Base-by-base conservation (phyloP, 2,329 filamentous ascomycete species). In the Myriosclerotinia duriaeana region DNA sequence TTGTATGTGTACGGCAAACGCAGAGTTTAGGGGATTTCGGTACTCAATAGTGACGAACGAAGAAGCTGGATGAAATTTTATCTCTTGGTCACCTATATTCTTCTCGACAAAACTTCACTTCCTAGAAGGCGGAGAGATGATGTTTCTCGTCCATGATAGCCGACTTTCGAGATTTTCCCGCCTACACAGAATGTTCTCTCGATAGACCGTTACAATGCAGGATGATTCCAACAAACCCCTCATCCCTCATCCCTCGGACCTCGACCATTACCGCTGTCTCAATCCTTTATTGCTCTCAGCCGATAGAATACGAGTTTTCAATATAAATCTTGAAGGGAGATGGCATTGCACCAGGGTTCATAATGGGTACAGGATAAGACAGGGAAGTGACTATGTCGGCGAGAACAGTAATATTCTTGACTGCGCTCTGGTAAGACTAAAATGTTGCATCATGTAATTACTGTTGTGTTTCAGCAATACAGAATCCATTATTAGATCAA, bases 211-310 rank as follows among this genome's bases (percentile, higher is more conserved):
- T n/a, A n/a, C 44, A 30, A 50, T 15, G 20, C n/a, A 9, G 30
- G 4, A 34, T 34, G 30, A 34, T 22, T 38, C 12, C 20, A 60
- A 48, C 20, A 44, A 48, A 60, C 44, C 56, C 20, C 34, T 38
- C 58, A 26, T 58, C 56, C 20, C 34, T 38, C 58, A 26, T 58
- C 56, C 20, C 34, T 38, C 58, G n/a, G n/a, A 34, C 34, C 58
- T 50, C 8, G 14, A 22, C n/a, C 44, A 40, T 50, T 61, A 12
- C 48, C n/a, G 58, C 58, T 40, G 1, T 38, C 30, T 61, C 14
- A 22, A 38, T 26, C 44, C 14, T 38, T 17, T 50, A 48, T 40
- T 22, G 17, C 36, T 22, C 36, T 36, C 14, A 12, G 20, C 50
- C 12, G 44, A 20, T 22, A 9, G 4, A 38, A 60, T 22, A 50